Evolutionary conservation across 2,329 filamentous ascomycete genomes (phyloP), one percentile per base, ranked within the genome.

Genomic region (Fusarium scirpi): DNA sequence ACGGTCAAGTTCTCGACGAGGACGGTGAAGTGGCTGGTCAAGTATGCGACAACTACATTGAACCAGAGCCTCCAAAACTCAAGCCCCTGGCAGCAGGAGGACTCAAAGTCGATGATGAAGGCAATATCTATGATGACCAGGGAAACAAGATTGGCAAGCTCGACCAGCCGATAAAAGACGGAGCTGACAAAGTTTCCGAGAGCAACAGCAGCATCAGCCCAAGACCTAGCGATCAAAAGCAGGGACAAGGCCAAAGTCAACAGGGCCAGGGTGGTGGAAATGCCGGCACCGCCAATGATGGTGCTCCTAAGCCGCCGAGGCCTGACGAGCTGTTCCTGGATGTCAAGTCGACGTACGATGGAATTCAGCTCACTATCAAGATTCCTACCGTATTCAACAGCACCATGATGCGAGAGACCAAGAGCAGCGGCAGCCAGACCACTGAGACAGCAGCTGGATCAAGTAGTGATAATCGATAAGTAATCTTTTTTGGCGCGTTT

Each of bases 1-100:
- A 80, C 22, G 86, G 86, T 18, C 82, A 86, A 67, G 77, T 88
- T 6, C 91, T 95, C 11, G 93, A 95, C 67, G 88, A 90, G 63
- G 92, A 95, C 67, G 93, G 92, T 27, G 91, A 95, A 64, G 89
- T 95, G 27, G 86, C 90, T 62, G 93, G 95, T 82, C 90, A 90
- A 78, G 94, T 93, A 73, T 87, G 86, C 24, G 89, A 90, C 67
- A 79, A 81, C 4, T 79, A 89, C 24, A 66, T 58, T 55, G 82
- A 83, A 51, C 85, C 87, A 8, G 84, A 86, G 47, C 47, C 48
- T 27, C 85, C 87, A 6, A 84, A 86, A 70, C 80, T 87, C 41
- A 80, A 84, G 64, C 86, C 83, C 65, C 83, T 86, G 45, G 84
- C 86, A 15, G 38, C 49, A 70, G 80, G 82, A 3, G 87, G 87